Base-by-base conservation (phyloP, 208 protist species). In the Leishmania major region DNA sequence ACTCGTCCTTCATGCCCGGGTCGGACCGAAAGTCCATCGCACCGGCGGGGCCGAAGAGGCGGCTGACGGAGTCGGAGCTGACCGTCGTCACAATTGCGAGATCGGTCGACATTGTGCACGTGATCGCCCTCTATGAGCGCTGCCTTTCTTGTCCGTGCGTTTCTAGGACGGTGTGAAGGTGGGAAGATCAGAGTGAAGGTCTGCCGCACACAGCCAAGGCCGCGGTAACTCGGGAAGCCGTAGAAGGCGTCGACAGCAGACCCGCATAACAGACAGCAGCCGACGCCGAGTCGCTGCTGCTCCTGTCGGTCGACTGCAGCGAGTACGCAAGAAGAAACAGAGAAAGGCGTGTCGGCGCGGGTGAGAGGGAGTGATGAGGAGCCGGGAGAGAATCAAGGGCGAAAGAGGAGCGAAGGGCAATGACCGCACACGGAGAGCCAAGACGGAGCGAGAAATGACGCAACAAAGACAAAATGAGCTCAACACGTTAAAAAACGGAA, bases 21-120 rank as follows among this genome's bases (percentile, higher is more conserved):
- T 93, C 89, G 62, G 89, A 88, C 64, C 91, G 87, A 78, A 95
- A 97, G 85, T 97, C 92, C 64, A 95, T 93, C 1, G 88, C 90
- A 37, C 87, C 84, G 1, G 88, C 88, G 2, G 89, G 83, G 10
- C 92, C 92, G 78, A 97, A 97, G 66, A 89, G 85, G 4, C 86
- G 84, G 28, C 87, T 86, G n/a, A 92, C 87, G 1, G 93, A 93
- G 79, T 94, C 91, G 60, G 87, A 80, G 78, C 90, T 94, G 51
- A 96, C 79, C 69, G 93, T 94, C n/a, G 93, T 95, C 74, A 86
- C 83, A 60, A 86, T 86, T 2, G 83, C 83, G 28, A 86, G 75
- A 80, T 86, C 83, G 31, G 51, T 86, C 0, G 78, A 79, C 83
- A 86, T 83, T 11, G 75, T 69, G 75, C 7, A 11, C 25, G 45